Percentiles rank a stretch among this genome's conserved stretches.
Conservation (phyloP, 139 green algal species). For the Desmodesmus armatus region DNA sequence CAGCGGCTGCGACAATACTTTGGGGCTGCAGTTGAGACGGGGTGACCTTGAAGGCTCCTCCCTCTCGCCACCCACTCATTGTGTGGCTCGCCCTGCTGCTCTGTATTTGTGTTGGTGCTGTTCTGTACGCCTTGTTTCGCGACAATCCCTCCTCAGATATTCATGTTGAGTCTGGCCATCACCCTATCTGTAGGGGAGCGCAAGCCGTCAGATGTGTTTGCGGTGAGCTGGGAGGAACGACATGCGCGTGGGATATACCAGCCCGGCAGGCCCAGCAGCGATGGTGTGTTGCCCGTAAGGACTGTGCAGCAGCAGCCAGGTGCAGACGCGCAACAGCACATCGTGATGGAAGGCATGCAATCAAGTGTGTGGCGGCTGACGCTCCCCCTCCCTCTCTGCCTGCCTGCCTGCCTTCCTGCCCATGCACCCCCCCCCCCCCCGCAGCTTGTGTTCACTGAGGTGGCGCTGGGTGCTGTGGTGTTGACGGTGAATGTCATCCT, state of each 20-base stretch:
- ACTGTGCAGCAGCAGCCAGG: background rate
- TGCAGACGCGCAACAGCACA: background rate
- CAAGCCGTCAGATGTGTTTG: conserved; percentile 80
- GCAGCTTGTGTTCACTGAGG: conserved; percentile 93
- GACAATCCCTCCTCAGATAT: no score
- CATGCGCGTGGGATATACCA: background rate
- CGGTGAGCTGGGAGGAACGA: conserved; percentile 63
- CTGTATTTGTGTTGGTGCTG: no score
- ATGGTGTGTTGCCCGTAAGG: background rate
- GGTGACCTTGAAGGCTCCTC: no score
- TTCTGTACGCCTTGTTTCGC: no score
- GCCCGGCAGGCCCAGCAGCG: background rate
- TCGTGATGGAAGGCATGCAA: background rate
- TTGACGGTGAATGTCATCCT: conserved; percentile 97
- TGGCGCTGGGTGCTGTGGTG: conserved; percentile 89
- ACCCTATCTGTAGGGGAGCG: conserved; percentile 74
- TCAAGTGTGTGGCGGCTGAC: background rate
- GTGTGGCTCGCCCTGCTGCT: no score
- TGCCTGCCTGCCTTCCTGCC: background rate
- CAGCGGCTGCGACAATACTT: no score
- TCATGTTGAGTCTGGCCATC: conserved; percentile 84
- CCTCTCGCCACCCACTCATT: no score
- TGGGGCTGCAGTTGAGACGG: no score
- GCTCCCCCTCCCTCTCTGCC: background rate
- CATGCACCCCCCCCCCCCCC: background rate